These are phyloP conservation scores for Globisporangium recalcitrans DNA, from an alignment of 352 stramenopile species.

Conservation along the genomic window DNA sequence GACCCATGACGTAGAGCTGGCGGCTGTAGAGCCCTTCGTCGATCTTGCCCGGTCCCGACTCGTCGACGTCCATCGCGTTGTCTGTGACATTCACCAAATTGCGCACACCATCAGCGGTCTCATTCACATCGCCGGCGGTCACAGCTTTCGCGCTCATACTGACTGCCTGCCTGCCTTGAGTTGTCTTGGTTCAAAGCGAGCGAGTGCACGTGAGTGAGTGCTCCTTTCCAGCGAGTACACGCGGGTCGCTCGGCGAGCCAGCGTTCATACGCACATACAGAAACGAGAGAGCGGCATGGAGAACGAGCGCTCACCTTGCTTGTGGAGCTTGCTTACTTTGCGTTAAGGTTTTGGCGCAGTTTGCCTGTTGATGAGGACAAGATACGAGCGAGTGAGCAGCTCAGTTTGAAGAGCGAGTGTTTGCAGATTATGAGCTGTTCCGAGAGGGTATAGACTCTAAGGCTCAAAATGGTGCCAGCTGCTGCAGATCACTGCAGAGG, in stretches of 20 bases:
- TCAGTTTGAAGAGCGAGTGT: too few relatives aligned
- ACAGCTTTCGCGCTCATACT: slow-evolving; percentile 62
- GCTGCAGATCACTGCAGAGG: too few relatives aligned
- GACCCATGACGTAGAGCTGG: slow-evolving; percentile 99
- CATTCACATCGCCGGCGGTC: slow-evolving; percentile 62
- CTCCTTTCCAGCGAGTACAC: neutral
- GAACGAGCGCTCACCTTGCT: neutral
- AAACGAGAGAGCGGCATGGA: too few relatives aligned
- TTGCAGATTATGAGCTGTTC: too few relatives aligned
- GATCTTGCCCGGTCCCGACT: slow-evolving; percentile 39
- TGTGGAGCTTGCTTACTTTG: neutral
- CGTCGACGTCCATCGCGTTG: slow-evolving; percentile 61
- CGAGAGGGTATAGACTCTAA: too few relatives aligned
- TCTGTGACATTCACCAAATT: slow-evolving; percentile 70
- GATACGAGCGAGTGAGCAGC: slow-evolving; percentile 1
- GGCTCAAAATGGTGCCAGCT: too few relatives aligned
- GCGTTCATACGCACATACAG: neutral
- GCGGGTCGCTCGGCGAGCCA: neutral
- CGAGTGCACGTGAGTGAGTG: neutral
- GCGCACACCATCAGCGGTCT: slow-evolving; percentile 68
- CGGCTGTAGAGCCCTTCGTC: slow-evolving; percentile 88
- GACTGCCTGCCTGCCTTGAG: neutral
- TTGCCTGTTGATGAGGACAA: neutral
- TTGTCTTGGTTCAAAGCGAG: neutral
- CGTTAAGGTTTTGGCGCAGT: neutral